Percentiles rank a stretch among this genome's conserved stretches.
These are phyloP conservation scores for Hericium erinaceus DNA, from an alignment of 768 basidiomycete species.

Conservation along the genomic window DNA sequence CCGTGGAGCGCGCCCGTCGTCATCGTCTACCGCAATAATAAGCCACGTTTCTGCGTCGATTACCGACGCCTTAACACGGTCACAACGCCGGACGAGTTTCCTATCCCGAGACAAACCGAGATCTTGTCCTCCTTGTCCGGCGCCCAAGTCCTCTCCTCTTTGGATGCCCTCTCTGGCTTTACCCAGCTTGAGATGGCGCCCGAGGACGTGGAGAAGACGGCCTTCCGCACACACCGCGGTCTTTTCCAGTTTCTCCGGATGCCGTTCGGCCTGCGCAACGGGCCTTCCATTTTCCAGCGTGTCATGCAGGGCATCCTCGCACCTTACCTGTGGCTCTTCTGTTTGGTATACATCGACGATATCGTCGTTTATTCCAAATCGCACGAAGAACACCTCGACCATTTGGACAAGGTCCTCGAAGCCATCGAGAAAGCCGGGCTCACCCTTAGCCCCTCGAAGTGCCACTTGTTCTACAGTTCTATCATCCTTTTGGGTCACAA, in stretches of 20 bases:
- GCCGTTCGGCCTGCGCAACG: conserved; percentile 27
- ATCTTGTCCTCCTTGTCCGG: conserved; percentile 10
- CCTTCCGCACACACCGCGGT: conserved; percentile 14
- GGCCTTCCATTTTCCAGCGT: conserved; percentile 30
- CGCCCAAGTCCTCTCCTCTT: background rate
- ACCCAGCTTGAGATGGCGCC: conserved; percentile 15
- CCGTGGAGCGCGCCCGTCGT: no score
- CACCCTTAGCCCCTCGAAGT: conserved; percentile 21
- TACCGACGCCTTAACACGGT: background rate
- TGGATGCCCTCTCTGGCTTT: no score
- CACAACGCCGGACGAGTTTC: conserved; percentile 18
- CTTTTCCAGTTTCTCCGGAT: conserved; percentile 32
- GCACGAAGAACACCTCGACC: conserved; percentile 9
- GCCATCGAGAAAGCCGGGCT: background rate
- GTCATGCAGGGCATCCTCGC: no score
- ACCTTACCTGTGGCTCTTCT: no score
- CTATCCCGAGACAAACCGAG: conserved; percentile 19
- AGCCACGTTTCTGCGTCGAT: no score
- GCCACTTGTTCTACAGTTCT: conserved; percentile 17
- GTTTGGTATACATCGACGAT: conserved; percentile 2
- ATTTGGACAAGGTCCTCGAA: conserved; percentile 20
- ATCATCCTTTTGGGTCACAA: conserved; percentile 9
- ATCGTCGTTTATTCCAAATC: conserved; percentile 9
- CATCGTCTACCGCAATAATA: no score
- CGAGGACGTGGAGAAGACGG: conserved; percentile 27